Percentiles rank a stretch among this genome's conserved stretches.
phyloP scores from a whole-genome alignment of 2,329 filamentous ascomycete genomes.

The Cladophialophora bantiana region DNA sequence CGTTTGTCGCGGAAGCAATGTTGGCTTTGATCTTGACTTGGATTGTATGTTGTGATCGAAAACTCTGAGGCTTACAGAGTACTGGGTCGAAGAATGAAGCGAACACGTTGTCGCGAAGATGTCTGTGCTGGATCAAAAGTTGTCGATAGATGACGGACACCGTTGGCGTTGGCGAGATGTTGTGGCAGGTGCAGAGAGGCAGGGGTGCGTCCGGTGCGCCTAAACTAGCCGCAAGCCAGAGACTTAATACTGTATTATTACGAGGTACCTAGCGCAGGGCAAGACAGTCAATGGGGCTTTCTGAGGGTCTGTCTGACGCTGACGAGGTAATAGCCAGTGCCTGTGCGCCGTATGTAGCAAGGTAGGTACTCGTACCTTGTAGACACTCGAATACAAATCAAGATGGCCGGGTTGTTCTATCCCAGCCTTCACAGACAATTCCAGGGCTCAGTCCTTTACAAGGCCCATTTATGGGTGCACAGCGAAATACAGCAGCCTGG shows the following conservation, averaged over 20 bases:
- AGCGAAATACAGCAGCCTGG: slow-evolving; percentile 17
- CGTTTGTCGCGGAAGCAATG: background rate
- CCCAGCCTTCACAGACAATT: background rate
- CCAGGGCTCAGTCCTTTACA: background rate
- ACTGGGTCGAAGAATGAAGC: background rate
- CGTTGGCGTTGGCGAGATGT: slow-evolving; percentile 9
- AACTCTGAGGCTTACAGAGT: background rate
- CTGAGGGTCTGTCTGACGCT: too few relatives aligned
- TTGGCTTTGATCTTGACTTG: background rate
- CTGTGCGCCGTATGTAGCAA: too few relatives aligned
- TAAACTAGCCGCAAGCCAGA: background rate
- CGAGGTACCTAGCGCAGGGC: background rate
- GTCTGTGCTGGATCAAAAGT: slow-evolving; percentile 20
- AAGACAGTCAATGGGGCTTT: background rate
- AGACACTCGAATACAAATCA: too few relatives aligned
- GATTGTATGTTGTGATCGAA: background rate
- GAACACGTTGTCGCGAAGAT: background rate
- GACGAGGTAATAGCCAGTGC: too few relatives aligned
- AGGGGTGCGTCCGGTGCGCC: slow-evolving; percentile 15
- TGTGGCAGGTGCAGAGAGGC: slow-evolving; percentile 25
- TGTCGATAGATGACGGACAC: slow-evolving; percentile 28
- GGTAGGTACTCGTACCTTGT: too few relatives aligned
- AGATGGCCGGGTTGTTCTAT: background rate
- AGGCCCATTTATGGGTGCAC: slow-evolving; percentile 2
- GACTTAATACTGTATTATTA: too few relatives aligned